Conservation (phyloP, 495 filamentous ascomycete genomes). For the Xylaria intraflava region DNA sequence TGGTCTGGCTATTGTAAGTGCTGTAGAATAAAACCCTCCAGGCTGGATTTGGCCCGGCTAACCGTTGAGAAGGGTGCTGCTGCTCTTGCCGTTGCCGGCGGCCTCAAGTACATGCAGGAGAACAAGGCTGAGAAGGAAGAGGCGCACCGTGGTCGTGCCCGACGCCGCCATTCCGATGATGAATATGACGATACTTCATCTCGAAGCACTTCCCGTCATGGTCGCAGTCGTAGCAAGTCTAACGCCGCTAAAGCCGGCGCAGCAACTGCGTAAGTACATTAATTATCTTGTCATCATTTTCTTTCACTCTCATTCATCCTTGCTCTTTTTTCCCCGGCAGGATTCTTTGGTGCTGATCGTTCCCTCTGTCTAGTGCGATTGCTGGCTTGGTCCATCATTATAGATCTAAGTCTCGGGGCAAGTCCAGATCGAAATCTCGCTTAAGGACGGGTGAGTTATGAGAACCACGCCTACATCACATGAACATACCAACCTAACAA, state of each 20-base stretch:
- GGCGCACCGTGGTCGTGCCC: constrained; percentile 60
- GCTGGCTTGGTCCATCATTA: constrained; percentile 70
- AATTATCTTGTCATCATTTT: neutral
- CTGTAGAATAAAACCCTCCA: neutral
- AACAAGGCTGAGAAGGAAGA: constrained; percentile 62
- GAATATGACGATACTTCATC: constrained; percentile 22
- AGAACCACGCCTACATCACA: neutral
- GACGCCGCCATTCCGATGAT: constrained; percentile 48
- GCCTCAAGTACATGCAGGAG: constrained; percentile 66
- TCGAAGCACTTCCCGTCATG: constrained; percentile 29
- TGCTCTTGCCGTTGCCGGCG: constrained; percentile 65
- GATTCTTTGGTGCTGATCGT: constrained; percentile 8
- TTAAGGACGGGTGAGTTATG: constrained; percentile 33
- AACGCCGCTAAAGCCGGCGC: constrained; percentile 71
- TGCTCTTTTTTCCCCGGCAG: neutral
- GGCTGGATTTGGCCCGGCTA: neutral
- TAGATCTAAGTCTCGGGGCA: constrained; percentile 50
- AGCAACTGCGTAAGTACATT: constrained; percentile 53
- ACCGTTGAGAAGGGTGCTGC: constrained; percentile 45
- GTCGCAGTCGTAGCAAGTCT: constrained; percentile 49
- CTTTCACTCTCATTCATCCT: neutral
- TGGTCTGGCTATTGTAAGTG: constrained; percentile 61
- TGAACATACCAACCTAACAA: constrained; percentile 5
- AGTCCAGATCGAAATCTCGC: constrained; percentile 52
- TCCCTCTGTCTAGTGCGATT: constrained; percentile 39